Evolutionary conservation across 1,139 yeast species (phyloP).

Genomic region (Protomyces arabidopsidicola): DNA sequence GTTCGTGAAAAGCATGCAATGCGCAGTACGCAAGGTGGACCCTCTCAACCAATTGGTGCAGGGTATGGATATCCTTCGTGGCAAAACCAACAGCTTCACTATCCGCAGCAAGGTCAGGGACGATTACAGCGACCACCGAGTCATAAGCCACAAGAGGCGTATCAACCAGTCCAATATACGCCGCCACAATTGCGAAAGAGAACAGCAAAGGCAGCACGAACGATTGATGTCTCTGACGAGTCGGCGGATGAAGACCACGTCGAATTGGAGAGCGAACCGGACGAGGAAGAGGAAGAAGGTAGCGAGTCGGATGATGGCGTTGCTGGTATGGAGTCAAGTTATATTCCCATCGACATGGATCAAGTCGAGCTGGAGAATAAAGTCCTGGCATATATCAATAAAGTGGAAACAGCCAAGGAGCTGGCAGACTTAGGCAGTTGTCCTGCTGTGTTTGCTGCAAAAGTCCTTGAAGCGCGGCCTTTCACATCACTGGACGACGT

Average conservation of each 20-base stretch:
- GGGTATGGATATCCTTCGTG: not conserved
- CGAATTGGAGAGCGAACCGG: conserved; percentile 11
- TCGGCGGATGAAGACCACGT: conserved; percentile 14
- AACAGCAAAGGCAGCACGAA: conserved; percentile 12
- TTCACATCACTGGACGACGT: conserved; percentile 53
- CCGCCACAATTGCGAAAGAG: conserved; percentile 18
- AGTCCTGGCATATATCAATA: conserved; percentile 70
- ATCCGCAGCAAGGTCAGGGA: not conserved
- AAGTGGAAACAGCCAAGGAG: conserved; percentile 62
- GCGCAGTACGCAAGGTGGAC: conserved; percentile 15
- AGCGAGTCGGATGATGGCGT: conserved; percentile 29
- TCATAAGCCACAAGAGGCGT: not conserved
- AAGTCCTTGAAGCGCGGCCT: conserved; percentile 63
- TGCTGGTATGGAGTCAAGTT: conserved; percentile 26
- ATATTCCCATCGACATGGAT: conserved; percentile 31
- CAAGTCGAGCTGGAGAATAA: conserved; percentile 55
- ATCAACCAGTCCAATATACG: conserved; percentile 4
- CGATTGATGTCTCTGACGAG: conserved; percentile 19
- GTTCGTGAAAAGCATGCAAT: conserved; percentile 23
- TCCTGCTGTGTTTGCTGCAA: conserved; percentile 60
- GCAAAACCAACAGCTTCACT: not conserved
- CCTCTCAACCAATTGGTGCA: not conserved
- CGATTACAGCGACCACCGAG: not conserved
- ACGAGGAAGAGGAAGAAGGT: conserved; percentile 1
- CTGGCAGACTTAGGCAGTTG: conserved; percentile 74